Evolutionary conservation across 2,329 filamentous ascomycete species (phyloP), one percentile per base, ranked within the genome.

Genomic region (Sclerotinia spermophila): DNA sequence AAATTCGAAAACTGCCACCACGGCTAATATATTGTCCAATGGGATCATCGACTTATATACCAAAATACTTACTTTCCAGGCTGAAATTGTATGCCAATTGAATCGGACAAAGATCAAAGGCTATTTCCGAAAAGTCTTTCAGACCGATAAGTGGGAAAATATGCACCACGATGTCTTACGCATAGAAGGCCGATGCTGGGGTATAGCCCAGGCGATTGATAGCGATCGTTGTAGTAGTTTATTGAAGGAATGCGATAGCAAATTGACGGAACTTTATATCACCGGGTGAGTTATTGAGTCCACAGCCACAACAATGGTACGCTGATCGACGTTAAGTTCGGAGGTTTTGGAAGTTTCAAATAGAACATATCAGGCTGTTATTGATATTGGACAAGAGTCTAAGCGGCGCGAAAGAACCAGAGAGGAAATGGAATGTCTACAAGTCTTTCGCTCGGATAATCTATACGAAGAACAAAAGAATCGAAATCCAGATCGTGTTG

Each of bases 11-110:
- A 17, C n/a, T 17, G 6, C 30, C 2, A n/a, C 8, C 13, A 38
- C 30, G 11, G 13, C 5, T 44, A 2, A n/a, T 45, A 24, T 19
- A 24, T 44, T 67, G n/a, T 58, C n/a, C 3, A 33, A 6, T 15
- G 38, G 30, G 21, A 58, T 67, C 19, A 38, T 42, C 11, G 53
- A 67, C 2, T 19, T 67, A 11, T 67, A 67, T 67, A 58, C 65
- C 27, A 30, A 58, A 19, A 67, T 67, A 42, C 48, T 67, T 2
- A 21, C 3, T n/a, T 67, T 67, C 13, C 45, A 67, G 53, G 38
- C 65, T 11, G 35, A 67, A 24, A 35, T 24, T 24, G 21, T 56
- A n/a, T 55, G 64, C 5, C 48, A 67, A 55, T n/a, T 42, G 3
- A 17, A 13, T 13, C 48, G 35, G 8, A 13, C 35, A 7, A 56